These are phyloP conservation scores for Botryotinia calthae DNA, from an alignment of 2,329 filamentous ascomycete genomes.

Conservation along the genomic window DNA sequence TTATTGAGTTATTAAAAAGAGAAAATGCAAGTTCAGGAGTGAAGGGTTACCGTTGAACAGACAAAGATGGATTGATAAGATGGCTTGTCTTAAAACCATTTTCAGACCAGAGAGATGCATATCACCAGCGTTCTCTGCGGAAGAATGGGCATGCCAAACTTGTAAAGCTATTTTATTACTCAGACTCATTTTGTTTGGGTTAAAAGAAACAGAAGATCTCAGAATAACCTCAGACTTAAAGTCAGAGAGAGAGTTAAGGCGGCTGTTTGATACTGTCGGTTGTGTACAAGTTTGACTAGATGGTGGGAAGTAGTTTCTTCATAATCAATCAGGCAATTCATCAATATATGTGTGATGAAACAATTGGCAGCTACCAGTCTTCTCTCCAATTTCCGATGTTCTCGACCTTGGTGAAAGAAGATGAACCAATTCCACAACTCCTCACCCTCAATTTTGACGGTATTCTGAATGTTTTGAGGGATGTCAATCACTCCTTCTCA, in stretches of 20 bases:
- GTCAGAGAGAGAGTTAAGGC: background rate
- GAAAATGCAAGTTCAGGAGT: background rate
- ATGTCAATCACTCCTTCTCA: rapidly evolving
- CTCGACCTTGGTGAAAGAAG: rapidly evolving
- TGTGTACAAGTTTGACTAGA: background rate
- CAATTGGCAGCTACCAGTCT: rapidly evolving
- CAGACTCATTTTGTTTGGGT: no score
- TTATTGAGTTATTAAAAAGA: rapidly evolving
- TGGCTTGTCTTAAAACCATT: background rate
- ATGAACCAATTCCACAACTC: background rate
- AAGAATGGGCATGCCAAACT: background rate
- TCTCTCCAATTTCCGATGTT: background rate
- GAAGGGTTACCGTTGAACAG: background rate
- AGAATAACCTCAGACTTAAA: background rate
- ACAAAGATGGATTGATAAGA: background rate
- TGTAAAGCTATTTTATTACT: no score
- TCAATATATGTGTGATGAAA: background rate
- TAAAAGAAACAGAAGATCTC: background rate
- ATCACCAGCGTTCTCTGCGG: background rate
- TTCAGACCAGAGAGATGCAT: background rate
- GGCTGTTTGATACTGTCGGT: background rate
- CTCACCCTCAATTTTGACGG: rapidly evolving
- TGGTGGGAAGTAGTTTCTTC: background rate
- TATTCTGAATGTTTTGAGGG: rapidly evolving
- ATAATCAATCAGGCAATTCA: background rate